A percentile compares a stretch with the other conserved stretches of the same genome.
Conservation (phyloP, 345 rosid species). For the Iberis pinnata region DNA sequence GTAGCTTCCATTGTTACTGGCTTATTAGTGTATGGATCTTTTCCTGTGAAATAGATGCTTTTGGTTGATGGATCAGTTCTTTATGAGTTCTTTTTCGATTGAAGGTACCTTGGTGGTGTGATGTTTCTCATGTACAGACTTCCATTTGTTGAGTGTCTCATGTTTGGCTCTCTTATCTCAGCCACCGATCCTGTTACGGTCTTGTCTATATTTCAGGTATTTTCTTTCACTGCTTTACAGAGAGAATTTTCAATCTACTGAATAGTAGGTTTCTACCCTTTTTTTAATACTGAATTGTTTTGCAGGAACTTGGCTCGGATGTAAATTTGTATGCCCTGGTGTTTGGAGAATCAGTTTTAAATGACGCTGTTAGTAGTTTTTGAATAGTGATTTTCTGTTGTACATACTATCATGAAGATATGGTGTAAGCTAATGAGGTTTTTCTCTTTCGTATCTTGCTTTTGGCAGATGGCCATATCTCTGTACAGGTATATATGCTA, state of each 20-base stretch:
- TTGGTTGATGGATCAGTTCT: background rate
- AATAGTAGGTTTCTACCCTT: background rate
- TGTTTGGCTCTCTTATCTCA: constrained; percentile 98
- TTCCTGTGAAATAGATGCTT: constrained; percentile 1
- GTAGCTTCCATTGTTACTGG: constrained; percentile 82
- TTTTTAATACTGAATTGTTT: constrained; percentile 15
- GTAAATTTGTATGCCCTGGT: constrained; percentile 90
- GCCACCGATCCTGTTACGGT: constrained; percentile 99
- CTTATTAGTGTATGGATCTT: constrained; percentile 68
- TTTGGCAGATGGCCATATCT: constrained; percentile 85
- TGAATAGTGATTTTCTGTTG: constrained; percentile 8
- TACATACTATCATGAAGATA: constrained; percentile 18
- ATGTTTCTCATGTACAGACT: constrained; percentile 76
- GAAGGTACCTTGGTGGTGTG: constrained; percentile 87
- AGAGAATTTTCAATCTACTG: background rate
- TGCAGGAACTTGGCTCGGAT: constrained; percentile 96
- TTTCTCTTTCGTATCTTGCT: constrained; percentile 25
- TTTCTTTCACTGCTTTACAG: constrained; percentile 1
- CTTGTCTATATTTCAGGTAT: constrained; percentile 92
- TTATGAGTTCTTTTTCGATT: constrained; percentile 11
- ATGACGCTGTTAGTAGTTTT: constrained; percentile 74
- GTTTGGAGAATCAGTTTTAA: constrained; percentile 96
- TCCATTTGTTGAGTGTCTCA: constrained; percentile 89
- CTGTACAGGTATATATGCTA: constrained; percentile 68
- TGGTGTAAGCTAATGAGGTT: constrained; percentile 16